Evolutionary conservation across 768 basidiomycete genomes (phyloP).

Genomic region (Naganishia friedmannii): DNA sequence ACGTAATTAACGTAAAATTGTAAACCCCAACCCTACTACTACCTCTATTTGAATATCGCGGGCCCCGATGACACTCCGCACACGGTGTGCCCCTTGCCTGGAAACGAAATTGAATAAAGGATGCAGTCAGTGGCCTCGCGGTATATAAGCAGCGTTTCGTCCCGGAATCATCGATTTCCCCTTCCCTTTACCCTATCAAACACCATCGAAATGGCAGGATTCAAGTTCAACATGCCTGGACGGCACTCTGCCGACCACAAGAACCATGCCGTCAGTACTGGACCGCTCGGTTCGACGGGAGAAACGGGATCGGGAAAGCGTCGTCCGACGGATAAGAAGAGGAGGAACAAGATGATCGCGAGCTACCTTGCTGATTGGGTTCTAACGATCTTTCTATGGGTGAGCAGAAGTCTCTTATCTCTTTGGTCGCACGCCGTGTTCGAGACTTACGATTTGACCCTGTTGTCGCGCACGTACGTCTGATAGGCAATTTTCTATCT

Average conservation of each 20-base stretch:
- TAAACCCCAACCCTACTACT: no score
- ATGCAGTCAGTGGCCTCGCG: not conserved
- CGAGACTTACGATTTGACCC: not conserved
- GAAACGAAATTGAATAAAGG: not conserved
- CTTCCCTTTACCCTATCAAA: not conserved
- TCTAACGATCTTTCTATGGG: slow-evolving; percentile 48
- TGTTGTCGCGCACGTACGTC: not conserved
- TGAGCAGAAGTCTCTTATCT: slow-evolving; percentile 29
- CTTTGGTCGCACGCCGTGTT: no score
- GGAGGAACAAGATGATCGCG: slow-evolving; percentile 34
- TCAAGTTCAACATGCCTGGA: slow-evolving; percentile 5
- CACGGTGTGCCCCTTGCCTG: not conserved
- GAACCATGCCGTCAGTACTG: not conserved
- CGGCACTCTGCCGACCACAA: slow-evolving; percentile 21
- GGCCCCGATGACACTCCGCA: not conserved
- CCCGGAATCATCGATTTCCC: not conserved
- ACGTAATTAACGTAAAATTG: no score
- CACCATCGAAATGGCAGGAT: not conserved
- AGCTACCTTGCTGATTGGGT: slow-evolving; percentile 48
- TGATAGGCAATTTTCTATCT: slow-evolving; percentile 43
- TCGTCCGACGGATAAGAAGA: slow-evolving; percentile 20
- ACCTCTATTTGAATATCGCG: not conserved
- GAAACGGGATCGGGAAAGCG: not conserved
- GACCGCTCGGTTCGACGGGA: not conserved
- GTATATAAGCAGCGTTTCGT: no score